A percentile compares a stretch with the other conserved stretches of the same genome.
phyloP scores from a whole-genome alignment of 345 rosid species.

The Sisymbrium irio region DNA sequence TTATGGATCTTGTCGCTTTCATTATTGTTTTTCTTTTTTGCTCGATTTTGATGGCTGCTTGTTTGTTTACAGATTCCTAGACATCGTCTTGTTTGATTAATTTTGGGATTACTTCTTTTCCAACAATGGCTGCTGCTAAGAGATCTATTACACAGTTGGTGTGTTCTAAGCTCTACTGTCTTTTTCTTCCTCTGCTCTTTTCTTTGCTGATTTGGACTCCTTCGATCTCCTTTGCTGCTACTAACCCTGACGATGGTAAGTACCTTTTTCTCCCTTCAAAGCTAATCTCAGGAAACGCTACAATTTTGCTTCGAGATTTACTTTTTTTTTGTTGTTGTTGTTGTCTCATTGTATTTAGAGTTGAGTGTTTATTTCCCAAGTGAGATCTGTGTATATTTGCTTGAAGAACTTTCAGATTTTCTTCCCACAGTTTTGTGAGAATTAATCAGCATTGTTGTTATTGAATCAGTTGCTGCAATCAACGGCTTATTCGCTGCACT shows the following conservation, averaged over 20 bases:
- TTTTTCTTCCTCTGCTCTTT: slow-evolving; percentile 39
- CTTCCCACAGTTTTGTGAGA: neutral
- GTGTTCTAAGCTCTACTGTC: slow-evolving; percentile 48
- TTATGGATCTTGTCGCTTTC: slow-evolving; percentile 27
- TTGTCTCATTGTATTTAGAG: neutral
- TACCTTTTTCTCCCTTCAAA: neutral
- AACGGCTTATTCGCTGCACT: slow-evolving; percentile 67
- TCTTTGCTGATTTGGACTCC: slow-evolving; percentile 58
- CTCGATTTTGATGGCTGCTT: neutral
- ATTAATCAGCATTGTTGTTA: slow-evolving; percentile 41
- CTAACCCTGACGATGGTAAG: slow-evolving; percentile 80
- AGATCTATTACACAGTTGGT: slow-evolving; percentile 47
- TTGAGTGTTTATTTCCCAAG: neutral
- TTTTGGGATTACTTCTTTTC: slow-evolving; percentile 25
- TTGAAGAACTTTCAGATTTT: neutral
- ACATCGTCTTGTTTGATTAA: slow-evolving; percentile 33
- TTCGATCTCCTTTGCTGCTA: slow-evolving; percentile 51
- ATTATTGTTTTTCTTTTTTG: slow-evolving; percentile 11
- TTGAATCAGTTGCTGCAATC: slow-evolving; percentile 77
- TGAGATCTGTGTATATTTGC: slow-evolving; percentile 31
- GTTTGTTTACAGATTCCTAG: slow-evolving; percentile 44
- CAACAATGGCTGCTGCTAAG: slow-evolving; percentile 51
- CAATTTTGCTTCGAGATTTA: slow-evolving; percentile 6
- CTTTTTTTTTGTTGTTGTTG: neutral
- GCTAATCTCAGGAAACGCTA: neutral